Percentiles rank a stretch among this genome's conserved stretches.
phyloP scores from a whole-genome alignment of 2,329 filamentous ascomycete species.

The Pseudophaeomoniella oleicola region DNA sequence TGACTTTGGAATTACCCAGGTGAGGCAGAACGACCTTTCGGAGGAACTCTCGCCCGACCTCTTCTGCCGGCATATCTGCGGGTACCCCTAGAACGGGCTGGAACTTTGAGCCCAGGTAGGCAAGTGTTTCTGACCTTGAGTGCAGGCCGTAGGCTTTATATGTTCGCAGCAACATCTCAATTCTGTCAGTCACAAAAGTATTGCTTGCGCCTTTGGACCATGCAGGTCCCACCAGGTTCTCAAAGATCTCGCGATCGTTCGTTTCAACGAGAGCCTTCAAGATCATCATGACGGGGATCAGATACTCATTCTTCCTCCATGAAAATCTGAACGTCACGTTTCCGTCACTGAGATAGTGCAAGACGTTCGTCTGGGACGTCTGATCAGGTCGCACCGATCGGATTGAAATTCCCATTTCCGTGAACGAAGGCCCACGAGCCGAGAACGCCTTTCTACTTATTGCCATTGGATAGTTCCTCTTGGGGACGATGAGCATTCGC shows the following conservation, averaged over 20 bases:
- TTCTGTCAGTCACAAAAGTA: slow-evolving; percentile 87
- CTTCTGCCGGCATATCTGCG: slow-evolving; percentile 71
- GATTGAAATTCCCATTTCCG: slow-evolving; percentile 77
- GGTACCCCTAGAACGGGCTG: slow-evolving; percentile 72
- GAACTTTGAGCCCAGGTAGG: slow-evolving; percentile 85
- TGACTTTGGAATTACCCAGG: slow-evolving; percentile 72
- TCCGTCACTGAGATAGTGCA: slow-evolving; percentile 90
- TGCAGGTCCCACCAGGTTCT: slow-evolving; percentile 69
- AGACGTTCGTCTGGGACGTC: slow-evolving; percentile 90
- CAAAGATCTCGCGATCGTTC: slow-evolving; percentile 91
- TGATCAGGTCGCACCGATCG: slow-evolving; percentile 92
- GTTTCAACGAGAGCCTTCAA: slow-evolving; percentile 90
- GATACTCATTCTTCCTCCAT: slow-evolving; percentile 92
- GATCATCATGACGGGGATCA: slow-evolving; percentile 94
- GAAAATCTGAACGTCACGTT: slow-evolving; percentile 96
- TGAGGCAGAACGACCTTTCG: slow-evolving; percentile 84
- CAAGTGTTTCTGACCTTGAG: slow-evolving; percentile 63
- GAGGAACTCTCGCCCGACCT: slow-evolving; percentile 82
- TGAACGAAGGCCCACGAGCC: slow-evolving; percentile 76
- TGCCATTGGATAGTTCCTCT: slow-evolving; percentile 88
- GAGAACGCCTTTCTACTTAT: slow-evolving; percentile 83
- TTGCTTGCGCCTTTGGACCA: slow-evolving; percentile 67
- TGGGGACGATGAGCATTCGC: slow-evolving; percentile 76
- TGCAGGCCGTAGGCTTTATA: slow-evolving; percentile 86
- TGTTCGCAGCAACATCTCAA: slow-evolving; percentile 79